Evolutionary conservation across 192 early-diverging fungal genomes (phyloP), one percentile per base, ranked within the genome.

Genomic region (Bifiguratus adelaidae): DNA sequence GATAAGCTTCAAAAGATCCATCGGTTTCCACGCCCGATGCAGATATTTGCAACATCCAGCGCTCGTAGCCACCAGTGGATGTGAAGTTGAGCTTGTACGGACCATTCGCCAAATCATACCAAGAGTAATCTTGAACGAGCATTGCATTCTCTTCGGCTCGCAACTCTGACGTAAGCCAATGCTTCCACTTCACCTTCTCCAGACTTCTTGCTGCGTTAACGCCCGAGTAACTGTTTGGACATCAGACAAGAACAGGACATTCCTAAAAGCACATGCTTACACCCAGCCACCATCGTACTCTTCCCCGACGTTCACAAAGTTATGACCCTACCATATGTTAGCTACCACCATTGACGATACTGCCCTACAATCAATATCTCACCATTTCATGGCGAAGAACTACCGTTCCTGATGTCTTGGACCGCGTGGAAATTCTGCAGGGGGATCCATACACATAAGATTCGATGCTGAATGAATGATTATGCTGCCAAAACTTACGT

Each of bases 41-140:
- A 7, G 68, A 70, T 26, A 80, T 73, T 53, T 74, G 50, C 40
- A 80, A 52, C 7, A 24, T 40, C 74, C 74, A 80, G 12, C 75
- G 65, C 33, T 62, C 47, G 23, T 19, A 78, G 3, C 64, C 28
- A 4, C 77, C 77, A 25, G 68, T 57, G n/a, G 61, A 69, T 7
- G 58, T 28, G 45, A 80, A 80, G 18, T 58, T 48, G 22, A 80
- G 44, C 26, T 53, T 49, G 49, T 75, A 75, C 6, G 61, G 53
- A 1, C 77, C 77, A 18, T 78, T 56, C n/a, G 57, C 66, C 8
- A 80, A 60, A 46, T 80, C 67, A 53, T 76, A 76, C 77, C 77
- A 79, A 6, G 71, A 47, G 30, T 77, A 76, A 36, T 74, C 74
- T 35, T 77, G 70, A 21, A 70, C 61, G 8, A 47, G 47, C 9